phyloP scores from a whole-genome alignment of 2,329 filamentous ascomycete genomes.

The Paracamarosporium sp. region DNA sequence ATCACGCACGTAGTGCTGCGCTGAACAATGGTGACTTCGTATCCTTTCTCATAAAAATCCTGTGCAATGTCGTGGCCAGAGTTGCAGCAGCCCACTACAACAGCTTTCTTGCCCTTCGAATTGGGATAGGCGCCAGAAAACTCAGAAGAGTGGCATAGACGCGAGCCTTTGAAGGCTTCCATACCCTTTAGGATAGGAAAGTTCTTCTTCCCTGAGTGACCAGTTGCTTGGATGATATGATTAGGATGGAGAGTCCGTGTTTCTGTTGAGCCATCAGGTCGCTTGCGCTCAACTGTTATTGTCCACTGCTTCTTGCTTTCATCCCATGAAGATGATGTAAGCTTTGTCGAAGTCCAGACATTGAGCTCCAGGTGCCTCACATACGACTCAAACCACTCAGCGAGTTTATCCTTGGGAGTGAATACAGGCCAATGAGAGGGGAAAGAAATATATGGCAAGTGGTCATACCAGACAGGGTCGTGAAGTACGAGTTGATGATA shows the following conservation, averaged over 20 bases:
- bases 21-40: conserved; percentile 56
- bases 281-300: conserved; percentile 35
- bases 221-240: conserved; percentile 39
- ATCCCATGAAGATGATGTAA: conserved; percentile 49
- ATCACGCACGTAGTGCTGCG: conserved; percentile 50
- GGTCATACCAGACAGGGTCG: conserved; percentile 49
- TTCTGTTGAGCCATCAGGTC: conserved; percentile 25
- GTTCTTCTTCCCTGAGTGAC: conserved; percentile 41
- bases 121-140: conserved; percentile 41
- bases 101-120: conserved; percentile 49
- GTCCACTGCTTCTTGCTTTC: conserved; percentile 47
- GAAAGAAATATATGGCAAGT: conserved; percentile 46
- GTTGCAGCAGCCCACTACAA: conserved; percentile 58
- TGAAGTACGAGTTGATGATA: conserved; percentile 55
- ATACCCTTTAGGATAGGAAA: conserved; percentile 38
- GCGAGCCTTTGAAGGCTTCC: conserved; percentile 46
- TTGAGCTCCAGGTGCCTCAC: conserved; percentile 47
- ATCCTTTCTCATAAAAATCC: conserved; percentile 53
- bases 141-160: conserved; percentile 39
- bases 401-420: conserved; percentile 45
- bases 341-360: conserved; percentile 45
- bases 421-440: conserved; percentile 41
- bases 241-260: conserved; percentile 34
- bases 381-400: conserved; percentile 47
- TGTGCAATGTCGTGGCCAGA: conserved; percentile 58